phyloP scores from a whole-genome alignment of 345 rosid genomes.

The Geranium rotundifolium region DNA sequence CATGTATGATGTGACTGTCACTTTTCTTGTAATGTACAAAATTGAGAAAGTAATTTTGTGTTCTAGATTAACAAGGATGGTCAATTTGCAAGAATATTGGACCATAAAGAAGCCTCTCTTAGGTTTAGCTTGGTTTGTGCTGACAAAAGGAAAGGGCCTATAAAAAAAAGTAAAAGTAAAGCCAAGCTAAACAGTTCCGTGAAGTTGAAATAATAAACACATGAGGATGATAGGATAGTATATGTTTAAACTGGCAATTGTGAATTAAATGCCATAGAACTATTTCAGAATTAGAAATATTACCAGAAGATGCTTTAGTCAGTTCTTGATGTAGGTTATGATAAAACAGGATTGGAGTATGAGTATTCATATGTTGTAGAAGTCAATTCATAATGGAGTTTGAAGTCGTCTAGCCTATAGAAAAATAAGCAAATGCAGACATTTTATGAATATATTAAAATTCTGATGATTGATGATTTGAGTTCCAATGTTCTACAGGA shows the following conservation, averaged over 20 bases:
- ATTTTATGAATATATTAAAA: too few relatives aligned
- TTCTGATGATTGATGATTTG: background rate
- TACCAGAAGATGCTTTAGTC: background rate
- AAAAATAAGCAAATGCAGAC: too few relatives aligned
- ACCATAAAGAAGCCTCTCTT: too few relatives aligned
- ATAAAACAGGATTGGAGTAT: background rate
- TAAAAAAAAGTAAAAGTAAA: background rate
- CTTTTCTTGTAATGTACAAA: background rate
- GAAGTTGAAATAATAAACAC: background rate
- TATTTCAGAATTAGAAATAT: too few relatives aligned
- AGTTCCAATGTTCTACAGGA: conserved; percentile 45
- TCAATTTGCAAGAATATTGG: background rate
- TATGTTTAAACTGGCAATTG: background rate
- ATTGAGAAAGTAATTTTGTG: too few relatives aligned
- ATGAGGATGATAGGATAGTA: background rate
- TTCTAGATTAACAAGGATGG: background rate
- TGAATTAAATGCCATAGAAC: background rate
- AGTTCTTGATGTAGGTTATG: background rate
- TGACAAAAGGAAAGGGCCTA: too few relatives aligned
- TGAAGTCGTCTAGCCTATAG: too few relatives aligned
- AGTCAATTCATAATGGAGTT: too few relatives aligned
- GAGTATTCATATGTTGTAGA: too few relatives aligned
- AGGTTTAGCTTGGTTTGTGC: too few relatives aligned
- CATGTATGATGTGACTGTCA: background rate
- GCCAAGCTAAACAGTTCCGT: background rate